Percentiles rank a stretch among this genome's conserved stretches.
These are phyloP conservation scores for Clonostachys sp. DNA, from an alignment of 2,329 filamentous ascomycete genomes.

Conservation along the genomic window DNA sequence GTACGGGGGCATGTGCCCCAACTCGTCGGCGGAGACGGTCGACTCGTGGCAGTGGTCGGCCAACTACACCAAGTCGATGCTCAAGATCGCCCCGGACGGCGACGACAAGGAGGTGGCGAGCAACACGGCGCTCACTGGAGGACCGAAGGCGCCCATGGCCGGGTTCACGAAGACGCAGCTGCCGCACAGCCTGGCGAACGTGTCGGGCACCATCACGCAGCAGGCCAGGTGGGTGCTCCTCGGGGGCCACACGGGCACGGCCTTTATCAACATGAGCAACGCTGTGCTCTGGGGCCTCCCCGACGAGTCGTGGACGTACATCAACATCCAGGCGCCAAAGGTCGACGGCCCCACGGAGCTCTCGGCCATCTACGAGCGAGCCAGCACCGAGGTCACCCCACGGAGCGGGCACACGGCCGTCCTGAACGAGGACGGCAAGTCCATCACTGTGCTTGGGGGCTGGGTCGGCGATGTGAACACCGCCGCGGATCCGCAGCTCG, in stretches of 20 bases:
- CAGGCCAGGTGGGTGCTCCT: slow-evolving; percentile 76
- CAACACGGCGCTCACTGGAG: slow-evolving; percentile 37
- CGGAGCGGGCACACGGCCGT: slow-evolving; percentile 87
- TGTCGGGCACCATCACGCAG: slow-evolving; percentile 61
- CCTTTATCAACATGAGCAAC: slow-evolving; percentile 93
- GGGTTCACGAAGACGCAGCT: slow-evolving; percentile 81
- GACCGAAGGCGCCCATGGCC: slow-evolving; percentile 73
- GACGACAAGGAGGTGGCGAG: slow-evolving; percentile 24
- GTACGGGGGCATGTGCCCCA: slow-evolving; percentile 89
- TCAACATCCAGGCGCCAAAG: slow-evolving; percentile 52
- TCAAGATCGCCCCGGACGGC: slow-evolving; percentile 51
- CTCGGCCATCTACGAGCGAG: background rate
- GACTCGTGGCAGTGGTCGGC: slow-evolving; percentile 61
- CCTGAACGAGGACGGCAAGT: slow-evolving; percentile 70
- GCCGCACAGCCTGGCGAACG: slow-evolving; percentile 64
- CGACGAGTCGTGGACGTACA: slow-evolving; percentile 80
- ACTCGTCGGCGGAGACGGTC: slow-evolving; percentile 15
- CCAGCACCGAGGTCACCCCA: slow-evolving; percentile 55
- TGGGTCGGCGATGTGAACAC: slow-evolving; percentile 83
- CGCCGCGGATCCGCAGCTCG: slow-evolving; percentile 77
- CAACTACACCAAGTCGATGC: slow-evolving; percentile 77
- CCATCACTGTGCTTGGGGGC: slow-evolving; percentile 78
- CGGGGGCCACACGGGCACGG: slow-evolving; percentile 76
- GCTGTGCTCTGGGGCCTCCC: slow-evolving; percentile 84
- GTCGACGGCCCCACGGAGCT: slow-evolving; percentile 24